A percentile compares a stretch with the other conserved stretches of the same genome.
Conservation (phyloP, 164 flowering plant genomes). For the Stephania japonica region DNA sequence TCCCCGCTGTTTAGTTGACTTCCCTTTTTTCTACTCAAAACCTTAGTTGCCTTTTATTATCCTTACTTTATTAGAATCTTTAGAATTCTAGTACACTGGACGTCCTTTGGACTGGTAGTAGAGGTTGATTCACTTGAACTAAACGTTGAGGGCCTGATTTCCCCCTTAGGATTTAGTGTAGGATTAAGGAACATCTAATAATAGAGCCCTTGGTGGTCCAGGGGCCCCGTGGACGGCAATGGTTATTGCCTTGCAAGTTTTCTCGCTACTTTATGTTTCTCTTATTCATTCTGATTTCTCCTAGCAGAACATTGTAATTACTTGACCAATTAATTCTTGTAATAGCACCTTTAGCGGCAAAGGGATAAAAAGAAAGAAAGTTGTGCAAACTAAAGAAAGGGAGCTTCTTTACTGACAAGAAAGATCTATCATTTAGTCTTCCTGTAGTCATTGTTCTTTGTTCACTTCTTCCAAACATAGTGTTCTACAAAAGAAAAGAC, state of each 20-base stretch:
- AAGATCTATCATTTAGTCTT: no score
- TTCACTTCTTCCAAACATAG: no score
- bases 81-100: no score
- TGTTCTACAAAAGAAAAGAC: no score
- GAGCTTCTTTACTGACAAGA: neutral
- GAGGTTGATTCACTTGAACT: no score
- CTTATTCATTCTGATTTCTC: neutral
- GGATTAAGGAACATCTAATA: no score
- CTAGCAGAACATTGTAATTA: neutral
- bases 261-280: neutral
- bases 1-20: no score
- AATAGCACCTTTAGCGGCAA: neutral
- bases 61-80: neutral
- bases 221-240: neutral
- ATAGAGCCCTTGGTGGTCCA: no score
- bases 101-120: no score
- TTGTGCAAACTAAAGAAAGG: neutral
- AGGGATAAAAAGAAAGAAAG: neutral
- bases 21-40: neutral
- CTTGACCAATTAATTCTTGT: neutral
- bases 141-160: no score
- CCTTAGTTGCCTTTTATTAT: neutral
- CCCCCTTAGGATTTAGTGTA: no score
- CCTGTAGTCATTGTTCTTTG: neutral
- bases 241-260: neutral